Evolutionary conservation across 202 grass and related monocot species (phyloP).

Genomic region (Schoenoplectus triqueter): DNA sequence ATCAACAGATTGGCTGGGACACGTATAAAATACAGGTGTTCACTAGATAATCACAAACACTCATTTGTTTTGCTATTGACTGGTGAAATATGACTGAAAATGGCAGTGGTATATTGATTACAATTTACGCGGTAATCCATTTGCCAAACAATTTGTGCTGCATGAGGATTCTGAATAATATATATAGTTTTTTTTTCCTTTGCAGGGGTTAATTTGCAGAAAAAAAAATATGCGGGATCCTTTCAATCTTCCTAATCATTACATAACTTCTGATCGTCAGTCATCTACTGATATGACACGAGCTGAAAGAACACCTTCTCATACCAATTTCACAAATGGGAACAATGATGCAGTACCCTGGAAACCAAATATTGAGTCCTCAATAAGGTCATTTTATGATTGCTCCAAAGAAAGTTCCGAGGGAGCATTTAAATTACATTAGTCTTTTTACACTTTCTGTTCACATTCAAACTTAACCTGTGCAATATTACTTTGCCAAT

Average conservation of each 20-base stretch:
- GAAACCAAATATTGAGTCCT: slow-evolving; percentile 53
- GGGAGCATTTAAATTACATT: slow-evolving; percentile 1
- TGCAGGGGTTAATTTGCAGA: slow-evolving; percentile 11
- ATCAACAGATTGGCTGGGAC: background rate
- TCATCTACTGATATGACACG: slow-evolving; percentile 48
- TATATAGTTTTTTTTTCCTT: background rate
- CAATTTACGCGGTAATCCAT: background rate
- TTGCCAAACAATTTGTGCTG: background rate
- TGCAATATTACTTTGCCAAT: background rate
- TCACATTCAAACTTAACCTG: slow-evolving; percentile 1
- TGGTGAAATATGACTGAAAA: background rate
- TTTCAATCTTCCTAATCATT: slow-evolving; percentile 53
- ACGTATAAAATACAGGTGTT: background rate
- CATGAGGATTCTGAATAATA: background rate
- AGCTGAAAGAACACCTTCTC: slow-evolving; percentile 33
- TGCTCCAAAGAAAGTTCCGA: background rate
- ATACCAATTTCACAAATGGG: slow-evolving; percentile 48
- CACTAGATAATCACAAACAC: background rate
- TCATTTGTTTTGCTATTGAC: background rate
- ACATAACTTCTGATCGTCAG: slow-evolving; percentile 38
- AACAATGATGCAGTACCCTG: slow-evolving; percentile 56
- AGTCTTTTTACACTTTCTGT: background rate
- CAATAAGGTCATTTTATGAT: slow-evolving; percentile 59
- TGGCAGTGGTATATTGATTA: background rate
- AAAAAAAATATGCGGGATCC: slow-evolving; percentile 65